phyloP scores from a whole-genome alignment of 1,139 yeast genomes.

The Spathaspora sp. region DNA sequence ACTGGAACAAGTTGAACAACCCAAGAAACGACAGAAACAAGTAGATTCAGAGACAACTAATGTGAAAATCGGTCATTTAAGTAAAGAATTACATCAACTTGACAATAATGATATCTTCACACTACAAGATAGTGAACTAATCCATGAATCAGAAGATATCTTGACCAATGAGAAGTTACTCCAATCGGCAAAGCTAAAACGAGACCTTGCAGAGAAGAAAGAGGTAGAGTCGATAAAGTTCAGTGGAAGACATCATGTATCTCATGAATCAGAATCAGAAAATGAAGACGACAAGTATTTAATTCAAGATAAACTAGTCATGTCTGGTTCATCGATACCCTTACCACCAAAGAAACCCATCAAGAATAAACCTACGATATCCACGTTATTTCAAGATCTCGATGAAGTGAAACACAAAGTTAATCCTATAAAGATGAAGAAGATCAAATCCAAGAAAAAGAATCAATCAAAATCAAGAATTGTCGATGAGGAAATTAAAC shows the following conservation, averaged over 20 bases:
- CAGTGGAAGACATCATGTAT: constrained; percentile 23
- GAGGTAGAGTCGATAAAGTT: constrained; percentile 26
- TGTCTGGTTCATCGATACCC: constrained; percentile 7
- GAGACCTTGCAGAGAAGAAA: constrained; percentile 22
- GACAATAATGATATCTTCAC: constrained; percentile 59
- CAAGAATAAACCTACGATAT: constrained; percentile 6
- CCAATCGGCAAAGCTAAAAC: constrained; percentile 27
- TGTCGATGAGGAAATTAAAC: constrained; percentile 23
- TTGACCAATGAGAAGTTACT: constrained; percentile 45
- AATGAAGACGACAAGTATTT: constrained; percentile 17
- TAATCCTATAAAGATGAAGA: constrained; percentile 48
- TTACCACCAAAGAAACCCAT: constrained; percentile 4
- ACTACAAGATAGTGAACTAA: constrained; percentile 56
- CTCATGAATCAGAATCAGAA: constrained; percentile 8
- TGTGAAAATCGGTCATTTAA: constrained; percentile 46
- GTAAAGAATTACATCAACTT: constrained; percentile 37
- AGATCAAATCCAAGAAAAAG: constrained; percentile 33
- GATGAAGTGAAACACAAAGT: constrained; percentile 34
- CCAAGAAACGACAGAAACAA: constrained; percentile 8
- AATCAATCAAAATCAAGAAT: constrained; percentile 13
- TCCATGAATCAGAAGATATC: constrained; percentile 51
- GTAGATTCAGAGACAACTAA: constrained; percentile 24
- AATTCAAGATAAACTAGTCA: constrained; percentile 9
- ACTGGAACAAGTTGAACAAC: neutral
- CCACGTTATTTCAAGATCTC: constrained; percentile 25